Percentiles rank a stretch among this genome's conserved stretches.
Conservation (phyloP, 139 green algal genomes). For the Chlamydomonas incerta region DNA sequence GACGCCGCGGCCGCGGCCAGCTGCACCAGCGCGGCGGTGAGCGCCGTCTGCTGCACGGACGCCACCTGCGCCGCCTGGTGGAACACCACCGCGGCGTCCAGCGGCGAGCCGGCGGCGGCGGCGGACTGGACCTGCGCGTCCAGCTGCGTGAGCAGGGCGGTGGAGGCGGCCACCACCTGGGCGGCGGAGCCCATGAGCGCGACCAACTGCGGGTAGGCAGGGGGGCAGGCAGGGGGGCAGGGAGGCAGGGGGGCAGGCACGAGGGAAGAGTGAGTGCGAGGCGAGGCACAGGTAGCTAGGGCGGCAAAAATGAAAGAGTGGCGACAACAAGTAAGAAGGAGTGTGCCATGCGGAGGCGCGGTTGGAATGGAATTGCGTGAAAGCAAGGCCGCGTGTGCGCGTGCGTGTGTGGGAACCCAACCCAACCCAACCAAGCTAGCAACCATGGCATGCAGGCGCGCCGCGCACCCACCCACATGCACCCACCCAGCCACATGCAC, state of each 20-base stretch:
- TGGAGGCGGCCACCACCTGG: not conserved
- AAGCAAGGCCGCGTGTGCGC: too few relatives aligned
- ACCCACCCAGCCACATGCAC: too few relatives aligned
- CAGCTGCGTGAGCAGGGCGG: conserved; percentile 8
- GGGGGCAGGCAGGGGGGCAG: too few relatives aligned
- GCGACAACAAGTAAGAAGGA: too few relatives aligned
- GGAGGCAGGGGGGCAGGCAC: not conserved
- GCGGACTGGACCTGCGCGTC: conserved; percentile 5
- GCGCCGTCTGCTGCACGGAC: conserved; percentile 6
- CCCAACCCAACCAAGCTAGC: too few relatives aligned
- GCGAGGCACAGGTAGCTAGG: too few relatives aligned
- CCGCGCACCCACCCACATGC: too few relatives aligned
- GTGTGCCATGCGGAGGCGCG: too few relatives aligned
- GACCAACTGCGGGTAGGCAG: not conserved
- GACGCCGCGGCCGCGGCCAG: conserved; percentile 11
- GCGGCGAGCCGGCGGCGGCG: not conserved
- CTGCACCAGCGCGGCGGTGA: not conserved
- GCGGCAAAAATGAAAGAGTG: too few relatives aligned
- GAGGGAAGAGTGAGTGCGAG: not conserved
- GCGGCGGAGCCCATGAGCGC: not conserved
- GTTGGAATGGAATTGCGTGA: too few relatives aligned
- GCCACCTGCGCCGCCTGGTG: conserved; percentile 5
- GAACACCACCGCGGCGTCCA: not conserved
- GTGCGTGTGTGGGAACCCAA: too few relatives aligned
- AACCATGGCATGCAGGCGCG: too few relatives aligned